A percentile compares a stretch with the other conserved stretches of the same genome.
phyloP scores from a whole-genome alignment of 192 early-diverging fungal species.

The Rhizophagus clarus region DNA sequence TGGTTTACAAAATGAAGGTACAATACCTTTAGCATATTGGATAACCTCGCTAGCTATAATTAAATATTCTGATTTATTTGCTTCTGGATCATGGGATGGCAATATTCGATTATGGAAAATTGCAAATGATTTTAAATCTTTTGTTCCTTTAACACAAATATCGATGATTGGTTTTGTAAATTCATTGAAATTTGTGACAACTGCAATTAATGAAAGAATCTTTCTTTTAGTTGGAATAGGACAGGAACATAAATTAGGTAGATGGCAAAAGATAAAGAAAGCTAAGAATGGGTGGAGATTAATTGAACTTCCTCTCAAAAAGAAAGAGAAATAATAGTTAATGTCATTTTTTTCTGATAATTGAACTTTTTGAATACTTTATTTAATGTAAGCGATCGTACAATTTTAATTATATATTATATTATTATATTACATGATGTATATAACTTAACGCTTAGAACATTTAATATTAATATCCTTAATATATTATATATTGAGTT shows the following conservation, averaged over 20 bases:
- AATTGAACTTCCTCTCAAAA: constrained; percentile 57
- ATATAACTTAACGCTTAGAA: too few species aligned
- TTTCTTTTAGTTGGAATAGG: constrained; percentile 74
- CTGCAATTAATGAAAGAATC: constrained; percentile 44
- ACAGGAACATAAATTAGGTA: constrained; percentile 87
- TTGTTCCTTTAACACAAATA: constrained; percentile 62
- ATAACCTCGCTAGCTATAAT: constrained; percentile 86
- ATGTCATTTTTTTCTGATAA: too few species aligned
- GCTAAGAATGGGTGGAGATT: constrained; percentile 76
- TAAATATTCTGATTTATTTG: constrained; percentile 88
- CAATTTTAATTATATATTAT: too few species aligned
- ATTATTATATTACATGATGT: too few species aligned
- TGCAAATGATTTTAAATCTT: constrained; percentile 61
- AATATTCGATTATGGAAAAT: constrained; percentile 88
- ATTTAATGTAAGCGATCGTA: too few species aligned
- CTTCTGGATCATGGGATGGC: constrained; percentile 88
- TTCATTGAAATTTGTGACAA: constrained; percentile 39
- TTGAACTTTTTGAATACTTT: too few species aligned
- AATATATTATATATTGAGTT: too few species aligned
- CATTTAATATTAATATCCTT: too few species aligned
- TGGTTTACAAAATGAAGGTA: constrained; percentile 59
- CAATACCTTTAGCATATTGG: constrained; percentile 56
- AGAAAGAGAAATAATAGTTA: background rate
- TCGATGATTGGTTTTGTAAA: constrained; percentile 69
- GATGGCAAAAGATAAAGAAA: constrained; percentile 83